Conservation (phyloP, 2,329 filamentous ascomycete species). For the Exophiala sp. region DNA sequence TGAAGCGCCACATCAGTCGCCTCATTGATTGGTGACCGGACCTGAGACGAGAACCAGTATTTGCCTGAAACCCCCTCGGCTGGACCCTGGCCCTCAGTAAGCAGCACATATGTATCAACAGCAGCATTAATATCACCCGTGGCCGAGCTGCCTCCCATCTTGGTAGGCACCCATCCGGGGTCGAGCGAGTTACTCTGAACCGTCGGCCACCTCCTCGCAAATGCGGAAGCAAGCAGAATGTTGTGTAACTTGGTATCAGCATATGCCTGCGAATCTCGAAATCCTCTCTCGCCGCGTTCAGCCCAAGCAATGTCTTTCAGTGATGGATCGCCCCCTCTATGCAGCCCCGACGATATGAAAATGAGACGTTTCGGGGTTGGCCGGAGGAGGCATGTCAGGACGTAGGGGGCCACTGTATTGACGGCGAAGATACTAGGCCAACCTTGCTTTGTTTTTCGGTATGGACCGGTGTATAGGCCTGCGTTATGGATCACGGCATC, state of each 20-base stretch:
- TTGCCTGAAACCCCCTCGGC: slow-evolving; percentile 34
- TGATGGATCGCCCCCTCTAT: slow-evolving; percentile 42
- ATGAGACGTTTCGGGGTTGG: slow-evolving; percentile 46
- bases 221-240: slow-evolving; percentile 51
- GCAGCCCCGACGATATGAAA: slow-evolving; percentile 49
- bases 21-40: slow-evolving; percentile 30
- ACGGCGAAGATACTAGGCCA: slow-evolving; percentile 50
- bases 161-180: slow-evolving; percentile 50
- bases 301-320: slow-evolving; percentile 34
- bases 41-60: slow-evolving; percentile 38
- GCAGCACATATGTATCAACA: slow-evolving; percentile 45
- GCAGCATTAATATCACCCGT: slow-evolving; percentile 45
- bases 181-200: slow-evolving; percentile 46
- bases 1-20: slow-evolving; percentile 40
- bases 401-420: slow-evolving; percentile 54
- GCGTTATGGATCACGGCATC: slow-evolving; percentile 57
- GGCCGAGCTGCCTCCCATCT: slow-evolving; percentile 48
- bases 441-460: slow-evolving; percentile 42
- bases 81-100: slow-evolving; percentile 40
- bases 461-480: slow-evolving; percentile 40
- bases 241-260: slow-evolving; percentile 53
- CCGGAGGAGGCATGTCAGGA: slow-evolving; percentile 48
- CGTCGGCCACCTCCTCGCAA: slow-evolving; percentile 44
- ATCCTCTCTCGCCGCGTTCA: slow-evolving; percentile 26
- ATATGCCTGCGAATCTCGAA: slow-evolving; percentile 43